Base-by-base conservation (phyloP, 176 grass and related monocot species). In the Aegilops umbellulata region DNA sequence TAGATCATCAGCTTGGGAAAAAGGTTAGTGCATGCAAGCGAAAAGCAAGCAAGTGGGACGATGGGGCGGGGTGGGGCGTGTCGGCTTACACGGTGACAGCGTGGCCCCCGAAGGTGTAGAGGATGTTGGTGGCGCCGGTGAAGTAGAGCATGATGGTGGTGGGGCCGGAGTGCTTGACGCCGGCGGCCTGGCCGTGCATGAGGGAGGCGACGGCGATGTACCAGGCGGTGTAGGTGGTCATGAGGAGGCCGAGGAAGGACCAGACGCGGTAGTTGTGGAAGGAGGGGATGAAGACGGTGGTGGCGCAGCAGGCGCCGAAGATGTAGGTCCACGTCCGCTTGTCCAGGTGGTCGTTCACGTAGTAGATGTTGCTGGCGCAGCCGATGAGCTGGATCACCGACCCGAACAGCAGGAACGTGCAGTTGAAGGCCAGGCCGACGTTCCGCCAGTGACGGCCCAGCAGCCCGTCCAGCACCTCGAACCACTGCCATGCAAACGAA, bases 221-320 rank as follows among this genome's bases (percentile, higher is more conserved):
- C 96, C 96, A 98, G 5, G 96, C 90, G 5, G 96, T 98, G 88
- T 91, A 98, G 75, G 96, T 98, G 39, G 96, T 98, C 96, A 98
- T 98, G 74, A 95, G 24, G 55, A 98, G 96, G 0, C 96, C 96
- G 0, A 98, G 88, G 19, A 98, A 98, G 11, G 93, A 95, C 96
- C 96, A 98, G 41, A 98, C 90, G 13, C 96, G 89, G 81, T 98
- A 98, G 96, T 98, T 98, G 86, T 92, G 96, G 84, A 98, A 98
- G n/a, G 95, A 98, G 0, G 95, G 95, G 89, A 98, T 98, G 91
- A 98, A 98, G 0, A 98, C 96, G 22, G 90, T 95, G 34, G 96
- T 95, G 31, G 96, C 96, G 82, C 96, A 98, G 87, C 96, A 98
- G 27, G 96, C 96, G 6, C 96, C 96, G 71, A 98, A 98, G 61